Conservation (phyloP, 75 land plant species). For the Pinus albicaulis region DNA sequence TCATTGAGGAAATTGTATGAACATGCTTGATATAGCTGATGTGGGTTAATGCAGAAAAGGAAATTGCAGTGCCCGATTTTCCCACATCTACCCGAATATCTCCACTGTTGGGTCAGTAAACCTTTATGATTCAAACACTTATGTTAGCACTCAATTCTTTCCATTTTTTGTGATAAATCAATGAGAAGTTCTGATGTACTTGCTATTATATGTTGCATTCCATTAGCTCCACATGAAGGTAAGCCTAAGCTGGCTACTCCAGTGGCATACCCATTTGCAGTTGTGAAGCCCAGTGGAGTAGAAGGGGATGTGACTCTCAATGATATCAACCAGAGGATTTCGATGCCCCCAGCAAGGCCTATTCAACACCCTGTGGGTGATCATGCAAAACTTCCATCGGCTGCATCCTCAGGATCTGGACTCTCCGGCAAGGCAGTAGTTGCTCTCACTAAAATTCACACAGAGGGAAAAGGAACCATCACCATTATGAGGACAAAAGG, state of each 20-base stretch:
- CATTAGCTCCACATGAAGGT: constrained; percentile 8
- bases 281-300: constrained; percentile 77
- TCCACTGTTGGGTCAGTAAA: background rate
- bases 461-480: constrained; percentile 88
- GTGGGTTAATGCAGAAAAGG: constrained; percentile 1
- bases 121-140: background rate
- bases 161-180: background rate
- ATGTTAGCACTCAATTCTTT: background rate
- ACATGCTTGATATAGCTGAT: background rate
- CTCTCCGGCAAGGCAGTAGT: constrained; percentile 90
- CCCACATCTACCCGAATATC: background rate
- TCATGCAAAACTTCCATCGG: constrained; percentile 38
- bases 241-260: constrained; percentile 25
- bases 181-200: background rate
- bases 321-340: constrained; percentile 76
- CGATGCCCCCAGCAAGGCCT: constrained; percentile 62
- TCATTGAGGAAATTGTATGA: background rate
- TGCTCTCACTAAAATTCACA: constrained; percentile 76
- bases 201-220: constrained; percentile 1
- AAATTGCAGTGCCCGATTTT: constrained; percentile 1
- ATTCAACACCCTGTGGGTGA: constrained; percentile 60
- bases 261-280: constrained; percentile 74
- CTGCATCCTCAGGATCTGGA: constrained; percentile 46
- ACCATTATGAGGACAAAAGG: constrained; percentile 91
- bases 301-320: constrained; percentile 75